Base-by-base conservation (phyloP, 306 rosid species). In the Mimosa pudica region DNA sequence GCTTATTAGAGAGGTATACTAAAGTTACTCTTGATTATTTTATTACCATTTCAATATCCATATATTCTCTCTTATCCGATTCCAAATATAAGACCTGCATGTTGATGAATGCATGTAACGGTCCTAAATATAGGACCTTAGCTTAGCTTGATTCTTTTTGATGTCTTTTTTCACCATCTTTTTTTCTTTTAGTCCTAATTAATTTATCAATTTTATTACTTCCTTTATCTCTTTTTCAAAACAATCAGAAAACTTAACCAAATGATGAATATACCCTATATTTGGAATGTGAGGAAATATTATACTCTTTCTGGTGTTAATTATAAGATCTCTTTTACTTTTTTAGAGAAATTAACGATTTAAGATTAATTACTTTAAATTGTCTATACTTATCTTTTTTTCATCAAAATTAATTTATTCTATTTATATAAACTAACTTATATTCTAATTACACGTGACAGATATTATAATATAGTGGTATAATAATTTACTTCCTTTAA, bases 71-170 rank as follows among this genome's bases (percentile, higher is more conserved):
- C 42, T 5, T 3, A 38, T 38, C 55, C 7, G 0, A 8, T 52
- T 2, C 1, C 17, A 52, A 52, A 52, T 52, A 52, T 52, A 52
- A 13, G 8, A 52, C 20, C 2, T 38, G 42, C 42, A 0, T 0
- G 8, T 16, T 52, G 8, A 16, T 52, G 1, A 52, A 14, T 52
- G 6, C 17, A n/a, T 5, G 30, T 24, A 16, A 2, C n/a, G 10
- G 6, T 17, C 10, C 24, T 55, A 55, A 17, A 17, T 55, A 55
- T 55, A 52, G 2, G 7, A 52, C 3, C 2, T 17, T n/a, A 9
- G n/a, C n/a, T 3, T 3, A 0, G 7, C 24, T 55, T 0, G n/a
- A 0, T 6, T 8, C 7, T 0, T 3, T 0, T 0, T 55, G 4
- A 17, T n/a, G 30, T 24, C 30, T 24, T 24, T 24, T 24, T 24